phyloP scores from a whole-genome alignment of 805 yeast species.

The Ogataea saltuana region DNA sequence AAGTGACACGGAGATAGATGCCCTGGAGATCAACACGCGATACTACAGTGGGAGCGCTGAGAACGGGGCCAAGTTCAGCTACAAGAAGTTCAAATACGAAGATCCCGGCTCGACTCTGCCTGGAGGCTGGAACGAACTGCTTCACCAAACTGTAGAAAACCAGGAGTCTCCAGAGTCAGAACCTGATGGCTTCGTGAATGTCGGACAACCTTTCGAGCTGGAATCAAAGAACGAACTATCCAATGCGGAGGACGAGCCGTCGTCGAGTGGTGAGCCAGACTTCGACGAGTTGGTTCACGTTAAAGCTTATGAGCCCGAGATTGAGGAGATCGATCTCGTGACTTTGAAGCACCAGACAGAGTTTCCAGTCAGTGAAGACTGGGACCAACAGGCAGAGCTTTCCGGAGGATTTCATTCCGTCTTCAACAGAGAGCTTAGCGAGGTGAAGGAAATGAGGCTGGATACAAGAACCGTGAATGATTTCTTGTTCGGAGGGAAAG shows the following conservation, averaged over 20 bases:
- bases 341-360: conserved; percentile 42
- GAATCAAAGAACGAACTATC: conserved; percentile 8
- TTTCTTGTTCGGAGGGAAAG: conserved; percentile 21
- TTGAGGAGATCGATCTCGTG: conserved; percentile 46
- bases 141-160: not conserved
- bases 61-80: conserved; percentile 4
- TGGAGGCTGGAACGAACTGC: conserved; percentile 32
- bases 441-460: conserved; percentile 15
- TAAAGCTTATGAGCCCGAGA: conserved; percentile 70
- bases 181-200: conserved; percentile 9
- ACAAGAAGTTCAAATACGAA: conserved; percentile 32
- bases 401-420: conserved; percentile 47
- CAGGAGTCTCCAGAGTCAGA: conserved; percentile 7
- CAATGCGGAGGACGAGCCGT: conserved; percentile 8
- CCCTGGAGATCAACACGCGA: conserved; percentile 26
- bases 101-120: conserved; percentile 28
- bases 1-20: conserved; percentile 17
- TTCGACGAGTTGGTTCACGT: conserved; percentile 50
- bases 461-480: conserved; percentile 25
- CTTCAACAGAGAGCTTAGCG: conserved; percentile 28
- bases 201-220: conserved; percentile 6
- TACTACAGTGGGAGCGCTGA: no score
- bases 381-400: conserved; percentile 65
- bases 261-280: conserved; percentile 13
- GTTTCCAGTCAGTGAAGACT: conserved; percentile 54